Evolutionary conservation across 192 early-diverging fungal species (phyloP).

Genomic region (Rhizophagus sp.): DNA sequence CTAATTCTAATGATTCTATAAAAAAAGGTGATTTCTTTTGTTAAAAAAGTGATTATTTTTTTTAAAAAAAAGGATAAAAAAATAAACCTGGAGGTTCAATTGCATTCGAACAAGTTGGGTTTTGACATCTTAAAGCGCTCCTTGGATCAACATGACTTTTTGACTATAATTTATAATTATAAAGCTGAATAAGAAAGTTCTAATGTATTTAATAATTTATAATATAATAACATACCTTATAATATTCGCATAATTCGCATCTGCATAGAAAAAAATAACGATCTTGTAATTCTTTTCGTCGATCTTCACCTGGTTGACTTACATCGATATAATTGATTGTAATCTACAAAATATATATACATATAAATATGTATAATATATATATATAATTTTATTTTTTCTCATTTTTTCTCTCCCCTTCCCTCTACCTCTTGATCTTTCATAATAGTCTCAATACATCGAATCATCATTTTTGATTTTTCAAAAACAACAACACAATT

Average conservation of each 20-base stretch:
- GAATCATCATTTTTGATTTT: conserved; percentile 32
- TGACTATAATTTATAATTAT: neutral
- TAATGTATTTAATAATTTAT: no score
- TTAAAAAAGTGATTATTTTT: no score
- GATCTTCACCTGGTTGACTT: conserved; percentile 31
- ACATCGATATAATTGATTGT: conserved; percentile 43
- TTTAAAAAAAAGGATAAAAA: neutral
- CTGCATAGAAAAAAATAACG: conserved; percentile 45
- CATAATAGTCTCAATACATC: conserved; percentile 37
- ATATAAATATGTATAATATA: no score
- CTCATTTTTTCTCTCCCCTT: neutral
- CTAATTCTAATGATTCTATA: conserved; percentile 18
- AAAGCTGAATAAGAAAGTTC: neutral
- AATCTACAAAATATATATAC: conserved; percentile 3
- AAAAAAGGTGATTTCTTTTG: neutral
- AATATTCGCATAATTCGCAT: conserved; percentile 35
- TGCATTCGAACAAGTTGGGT: conserved; percentile 5
- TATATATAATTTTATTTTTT: no score
- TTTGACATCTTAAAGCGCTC: conserved; percentile 26
- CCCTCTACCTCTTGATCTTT: conserved; percentile 39
- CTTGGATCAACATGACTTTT: conserved; percentile 24
- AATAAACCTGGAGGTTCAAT: conserved; percentile 27
- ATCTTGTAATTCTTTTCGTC: conserved; percentile 37
- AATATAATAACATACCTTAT: conserved; percentile 9
- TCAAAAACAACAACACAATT: conserved; percentile 43